Evolutionary conservation across 495 filamentous ascomycete species (phyloP), one percentile per base, ranked within the genome.

Genomic region (Talaromyces borbonicus): DNA sequence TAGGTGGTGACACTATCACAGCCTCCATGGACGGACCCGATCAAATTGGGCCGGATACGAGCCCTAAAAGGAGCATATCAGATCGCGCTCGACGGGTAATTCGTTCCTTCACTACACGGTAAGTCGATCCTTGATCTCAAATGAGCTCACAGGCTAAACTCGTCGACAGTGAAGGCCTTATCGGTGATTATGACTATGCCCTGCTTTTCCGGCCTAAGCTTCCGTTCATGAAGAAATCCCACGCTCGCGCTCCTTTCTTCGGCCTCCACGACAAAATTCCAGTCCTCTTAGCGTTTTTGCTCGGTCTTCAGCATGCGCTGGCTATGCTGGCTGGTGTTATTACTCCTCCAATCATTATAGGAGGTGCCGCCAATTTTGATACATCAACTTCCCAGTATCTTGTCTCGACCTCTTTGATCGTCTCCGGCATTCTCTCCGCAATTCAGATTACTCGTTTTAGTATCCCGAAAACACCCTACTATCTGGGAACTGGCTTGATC

Each of bases 381-480:
- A 40, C 59, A 3, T 69, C 67, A 0, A 50, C 71, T 14, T 69
- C 74, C 16, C 78, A 83, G 58, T 90, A 96, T 59, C 75, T 96
- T 7, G 89, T 96, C 7, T 94, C 88, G 1, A 90, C 88, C 4
- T 86, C 88, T 0, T 65, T 95, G 55, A 92, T 96, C 47, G 85
- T 90, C 20, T 87, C 80, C 19, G 90, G 90, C 14, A 66, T 90
- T 19, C 69, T 94, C 20, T 88, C 84, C 7, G 71, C 75, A 12
- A 69, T 95, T 18, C 88, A 95, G 56, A 92, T 95, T 63, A 84
- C 81, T 2, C 67, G 90, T n/a, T 83, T 94, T 53, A 84, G 85
- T 55, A 79, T 95, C 46, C 76, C 71, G 36, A 77, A 75, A 45
- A 93, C 87, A 4, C 83, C 81, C 43, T 93, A 94, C 61, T 92